Conservation (phyloP, 2,329 filamentous ascomycete species). For the Neonectria coccinea region DNA sequence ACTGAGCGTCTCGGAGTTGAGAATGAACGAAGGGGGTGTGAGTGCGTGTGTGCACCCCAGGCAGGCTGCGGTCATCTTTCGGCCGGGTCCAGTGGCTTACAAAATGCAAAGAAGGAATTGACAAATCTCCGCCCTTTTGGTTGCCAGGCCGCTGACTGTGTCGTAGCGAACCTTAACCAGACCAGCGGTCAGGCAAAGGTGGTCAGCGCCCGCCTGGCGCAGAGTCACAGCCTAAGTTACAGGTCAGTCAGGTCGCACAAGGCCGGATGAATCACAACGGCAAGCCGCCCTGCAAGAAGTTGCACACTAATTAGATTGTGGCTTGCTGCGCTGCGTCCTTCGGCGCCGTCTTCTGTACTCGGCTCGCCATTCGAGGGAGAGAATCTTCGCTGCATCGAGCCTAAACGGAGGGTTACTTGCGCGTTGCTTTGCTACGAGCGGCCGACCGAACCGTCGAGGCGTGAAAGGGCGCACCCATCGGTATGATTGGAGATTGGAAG, state of each 20-base stretch:
- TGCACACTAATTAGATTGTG: background rate
- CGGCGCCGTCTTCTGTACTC: background rate
- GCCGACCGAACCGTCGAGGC: background rate
- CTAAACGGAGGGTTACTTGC: background rate
- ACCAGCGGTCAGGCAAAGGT: slow-evolving; percentile 16
- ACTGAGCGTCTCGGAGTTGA: slow-evolving; percentile 8
- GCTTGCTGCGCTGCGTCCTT: background rate
- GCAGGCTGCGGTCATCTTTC: slow-evolving; percentile 5
- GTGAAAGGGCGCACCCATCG: background rate
- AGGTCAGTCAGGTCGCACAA: background rate
- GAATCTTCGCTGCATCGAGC: background rate
- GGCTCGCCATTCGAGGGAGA: background rate
- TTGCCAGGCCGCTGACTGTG: slow-evolving; percentile 23
- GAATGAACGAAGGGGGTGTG: background rate
- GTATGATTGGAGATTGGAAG: background rate
- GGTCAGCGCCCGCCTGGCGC: background rate
- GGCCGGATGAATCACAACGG: slow-evolving; percentile 10
- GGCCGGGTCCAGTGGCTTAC: slow-evolving; percentile 6
- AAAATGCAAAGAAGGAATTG: background rate
- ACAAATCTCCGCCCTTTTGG: slow-evolving; percentile 27
- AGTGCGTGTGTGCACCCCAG: background rate
- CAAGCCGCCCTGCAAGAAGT: background rate
- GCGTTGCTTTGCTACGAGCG: background rate
- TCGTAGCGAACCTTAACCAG: slow-evolving; percentile 22
- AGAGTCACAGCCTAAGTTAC: background rate